Evolutionary conservation across 441 rosid species (phyloP), one percentile per base, ranked within the genome.

Genomic region (Monsonia emarginata): DNA sequence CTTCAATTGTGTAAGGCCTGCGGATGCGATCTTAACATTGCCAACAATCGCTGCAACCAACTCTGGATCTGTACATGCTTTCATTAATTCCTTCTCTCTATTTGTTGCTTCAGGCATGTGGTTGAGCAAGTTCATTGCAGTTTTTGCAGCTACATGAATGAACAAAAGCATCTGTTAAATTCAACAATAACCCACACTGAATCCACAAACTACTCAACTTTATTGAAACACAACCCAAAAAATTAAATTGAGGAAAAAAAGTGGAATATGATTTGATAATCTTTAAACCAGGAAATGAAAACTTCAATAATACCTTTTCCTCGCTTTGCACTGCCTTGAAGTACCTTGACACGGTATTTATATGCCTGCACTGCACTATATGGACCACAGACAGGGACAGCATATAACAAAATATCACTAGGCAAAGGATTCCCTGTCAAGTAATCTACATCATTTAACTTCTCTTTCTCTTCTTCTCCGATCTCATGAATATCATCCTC

Each of bases 141-240:
- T 88, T 79, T 91, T 95, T 16, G 95, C 95, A 79, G 96, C 99
- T 91, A n/a, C n/a, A n/a, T n/a, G n/a, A n/a, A n/a, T n/a, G n/a
- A 40, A 32, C 73, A 42, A 66, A 30, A 58, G n/a, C 62, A 30
- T 4, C 36, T 68, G 36, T 26, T 30, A 22, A 18, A 61, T 36
- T 7, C 36, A 34, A 36, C 30, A 68, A 10, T 0, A n/a, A n/a
- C n/a, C n/a, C n/a, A n/a, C n/a, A n/a, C n/a, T n/a, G n/a, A n/a
- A n/a, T n/a, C n/a, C n/a, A 11, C 24, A 64, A 25, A 42, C 61
- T 7, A 11, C 0, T 46, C 22, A 16, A 18, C 7, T 8, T 2
- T 19, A 48, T 13, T 0, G 27, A 56, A 22, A 56, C 13, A 13
- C 16, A 32, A 32, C 5, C 38, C 5, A 32, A 10, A 42, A 42